A percentile compares a stretch with the other conserved stretches of the same genome.
phyloP scores from a whole-genome alignment of 768 basidiomycete species.

The Amanita thiersii region DNA sequence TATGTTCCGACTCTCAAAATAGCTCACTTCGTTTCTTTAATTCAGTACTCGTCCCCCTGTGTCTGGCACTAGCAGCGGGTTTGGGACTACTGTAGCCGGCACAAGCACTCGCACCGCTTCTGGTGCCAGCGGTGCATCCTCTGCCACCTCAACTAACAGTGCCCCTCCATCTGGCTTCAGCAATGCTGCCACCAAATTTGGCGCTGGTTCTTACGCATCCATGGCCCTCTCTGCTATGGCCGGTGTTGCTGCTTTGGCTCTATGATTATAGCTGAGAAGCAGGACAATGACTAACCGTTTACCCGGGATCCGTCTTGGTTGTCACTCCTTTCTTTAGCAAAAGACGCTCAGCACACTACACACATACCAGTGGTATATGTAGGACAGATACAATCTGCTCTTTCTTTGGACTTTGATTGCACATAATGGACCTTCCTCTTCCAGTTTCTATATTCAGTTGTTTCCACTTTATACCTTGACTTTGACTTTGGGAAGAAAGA shows the following conservation, averaged over 20 bases:
- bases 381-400: too few species aligned
- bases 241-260: slow-evolving; percentile 4
- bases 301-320: too few species aligned
- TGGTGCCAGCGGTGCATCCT: slow-evolving; percentile 6
- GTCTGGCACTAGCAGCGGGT: slow-evolving; percentile 7
- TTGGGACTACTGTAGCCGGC: slow-evolving; percentile 10
- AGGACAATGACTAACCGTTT: too few species aligned
- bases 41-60: background rate
- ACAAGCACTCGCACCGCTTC: slow-evolving; percentile 9
- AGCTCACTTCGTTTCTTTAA: background rate
- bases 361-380: too few species aligned
- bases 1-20: background rate
- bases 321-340: too few species aligned
- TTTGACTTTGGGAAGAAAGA: too few species aligned
- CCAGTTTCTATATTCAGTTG: too few species aligned
- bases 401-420: too few species aligned
- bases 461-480: too few species aligned
- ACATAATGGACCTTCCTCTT: too few species aligned
- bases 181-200: slow-evolving; percentile 7
- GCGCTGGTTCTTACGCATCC: slow-evolving; percentile 4
- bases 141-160: slow-evolving; percentile 4
- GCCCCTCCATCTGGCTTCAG: slow-evolving; percentile 11
- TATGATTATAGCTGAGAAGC: too few species aligned
- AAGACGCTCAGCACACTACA: too few species aligned
- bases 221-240: slow-evolving; percentile 8